Conservation (phyloP, 495 filamentous ascomycete genomes). For the Astrocystis sublimbata region DNA sequence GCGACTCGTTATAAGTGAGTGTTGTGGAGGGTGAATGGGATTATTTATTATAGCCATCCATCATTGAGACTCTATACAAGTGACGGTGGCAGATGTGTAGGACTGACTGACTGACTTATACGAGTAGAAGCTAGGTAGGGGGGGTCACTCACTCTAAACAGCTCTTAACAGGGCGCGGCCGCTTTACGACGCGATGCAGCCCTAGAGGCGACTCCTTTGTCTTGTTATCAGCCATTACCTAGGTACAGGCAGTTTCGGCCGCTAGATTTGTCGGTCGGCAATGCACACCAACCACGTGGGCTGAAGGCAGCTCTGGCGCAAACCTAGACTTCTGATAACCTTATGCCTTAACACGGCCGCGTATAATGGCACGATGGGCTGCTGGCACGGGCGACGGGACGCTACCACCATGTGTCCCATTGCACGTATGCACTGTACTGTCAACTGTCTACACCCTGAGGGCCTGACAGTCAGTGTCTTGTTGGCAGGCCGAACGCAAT, state of each 20-base stretch:
- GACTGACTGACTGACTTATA: too few species aligned
- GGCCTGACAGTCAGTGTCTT: too few species aligned
- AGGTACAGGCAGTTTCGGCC: neutral
- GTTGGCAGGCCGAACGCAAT: too few species aligned
- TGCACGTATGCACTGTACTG: too few species aligned
- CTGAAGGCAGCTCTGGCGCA: neutral
- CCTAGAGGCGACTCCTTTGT: constrained; percentile 2
- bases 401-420: neutral
- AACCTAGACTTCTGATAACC: too few species aligned
- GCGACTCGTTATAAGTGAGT: neutral
- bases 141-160: constrained; percentile 33
- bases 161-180: constrained; percentile 46
- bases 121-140: neutral
- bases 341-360: too few species aligned
- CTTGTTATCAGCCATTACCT: constrained; percentile 2
- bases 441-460: too few species aligned
- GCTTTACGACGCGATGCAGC: constrained; percentile 35
- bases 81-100: too few species aligned
- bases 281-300: neutral
- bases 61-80: neutral
- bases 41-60: neutral
- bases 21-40: too few species aligned
- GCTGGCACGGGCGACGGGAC: neutral
- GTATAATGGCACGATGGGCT: too few species aligned
- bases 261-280: neutral